Conservation (phyloP, 345 rosid genomes). For the Gossypioides kirkii region DNA sequence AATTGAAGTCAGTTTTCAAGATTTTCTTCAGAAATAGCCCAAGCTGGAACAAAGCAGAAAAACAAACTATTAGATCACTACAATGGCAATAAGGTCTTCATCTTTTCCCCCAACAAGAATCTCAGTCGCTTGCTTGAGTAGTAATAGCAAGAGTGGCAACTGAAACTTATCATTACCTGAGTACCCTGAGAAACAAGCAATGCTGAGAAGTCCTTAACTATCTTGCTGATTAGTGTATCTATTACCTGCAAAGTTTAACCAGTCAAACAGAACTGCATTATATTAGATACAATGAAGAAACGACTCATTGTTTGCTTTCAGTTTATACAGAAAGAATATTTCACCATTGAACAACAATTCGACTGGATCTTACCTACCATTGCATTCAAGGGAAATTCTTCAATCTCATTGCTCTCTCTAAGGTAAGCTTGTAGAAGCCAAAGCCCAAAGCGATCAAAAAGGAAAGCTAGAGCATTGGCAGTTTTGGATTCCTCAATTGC, state of each 20-base stretch:
- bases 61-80: neutral
- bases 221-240: conserved; percentile 74
- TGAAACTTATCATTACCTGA: conserved; percentile 40
- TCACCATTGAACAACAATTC: neutral
- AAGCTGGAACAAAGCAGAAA: conserved; percentile 32
- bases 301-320: neutral
- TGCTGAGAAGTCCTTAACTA: conserved; percentile 87
- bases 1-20: conserved; percentile 54
- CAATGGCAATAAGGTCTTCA: neutral
- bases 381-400: conserved; percentile 79
- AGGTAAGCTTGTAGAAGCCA: conserved; percentile 82
- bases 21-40: conserved; percentile 69
- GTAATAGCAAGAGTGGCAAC: neutral
- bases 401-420: conserved; percentile 54
- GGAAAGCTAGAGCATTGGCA: conserved; percentile 66
- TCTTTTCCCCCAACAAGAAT: neutral
- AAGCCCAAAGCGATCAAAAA: conserved; percentile 79
- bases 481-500: conserved; percentile 72
- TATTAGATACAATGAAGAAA: neutral
- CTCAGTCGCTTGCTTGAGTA: neutral
- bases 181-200: conserved; percentile 82
- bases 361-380: conserved; percentile 72
- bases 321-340: no score
- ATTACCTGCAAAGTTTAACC: conserved; percentile 49
- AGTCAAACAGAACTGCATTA: conserved; percentile 14